Evolutionary conservation across 495 filamentous ascomycete species (phyloP), one percentile per base, ranked within the genome.

Genomic region (Penicillium bovifimosum): DNA sequence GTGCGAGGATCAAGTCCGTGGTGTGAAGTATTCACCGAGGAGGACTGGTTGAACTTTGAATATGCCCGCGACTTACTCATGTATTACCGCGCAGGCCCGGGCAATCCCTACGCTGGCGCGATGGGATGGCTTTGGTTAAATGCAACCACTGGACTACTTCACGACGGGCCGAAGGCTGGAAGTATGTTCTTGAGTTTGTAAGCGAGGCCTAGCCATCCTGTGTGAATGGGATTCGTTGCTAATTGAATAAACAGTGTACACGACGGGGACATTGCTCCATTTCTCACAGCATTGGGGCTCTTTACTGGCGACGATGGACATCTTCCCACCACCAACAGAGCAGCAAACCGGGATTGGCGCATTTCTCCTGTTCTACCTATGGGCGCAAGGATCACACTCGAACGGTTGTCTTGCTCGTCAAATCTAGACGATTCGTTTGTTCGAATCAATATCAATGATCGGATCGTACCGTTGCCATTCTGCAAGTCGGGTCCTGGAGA

Each of bases 71-170:
- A 84, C 56, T 26, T 85, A 10, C 60, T 80, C 8, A 80, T 83
- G 55, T 85, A 80, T 60, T 85, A 84, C 60, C 71, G 81, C 11
- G 75, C 78, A 13, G 81, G 81, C 1, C 81, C 81, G 16, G 81
- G 81, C 9, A 84, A 78, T 42, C 68, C 67, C 31, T 83, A 78
- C 52, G 76, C 74, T n/a, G 70, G 66, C 11, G 68, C 72, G 1
- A 82, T 84, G 78, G 81, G 81, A 8, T 83, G 74, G 76, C 64
- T 85, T 13, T 85, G 80, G 80, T 52, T 85, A 50, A 82, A 85
- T 65, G 78, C 81, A 11, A 83, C 80, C 2, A 63, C 73, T 11
- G 64, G 69, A 43, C 62, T 85, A 31, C 62, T 85, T 44, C 53
- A 56, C 9, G 51, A 71, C 32, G 81, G 81, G 0, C 74, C 76